Base-by-base conservation (phyloP, 2,329 filamentous ascomycete species). In the Pyrenophora seminiperda region DNA sequence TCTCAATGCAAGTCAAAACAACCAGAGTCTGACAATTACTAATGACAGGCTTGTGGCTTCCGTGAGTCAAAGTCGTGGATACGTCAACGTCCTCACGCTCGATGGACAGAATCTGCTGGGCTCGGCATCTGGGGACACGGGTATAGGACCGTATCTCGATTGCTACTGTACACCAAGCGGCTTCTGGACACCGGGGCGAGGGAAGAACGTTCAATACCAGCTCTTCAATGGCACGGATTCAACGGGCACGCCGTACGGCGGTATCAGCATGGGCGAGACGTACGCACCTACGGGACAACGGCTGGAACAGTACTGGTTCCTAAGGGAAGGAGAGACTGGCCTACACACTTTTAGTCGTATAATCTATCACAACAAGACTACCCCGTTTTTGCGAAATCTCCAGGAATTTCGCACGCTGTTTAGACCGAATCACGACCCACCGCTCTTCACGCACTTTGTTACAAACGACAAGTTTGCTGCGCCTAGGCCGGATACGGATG, bases 281-380 rank as follows among this genome's bases (percentile, higher is more conserved):
- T 86, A 84, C 60, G 74, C 77, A 0, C 73, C 76, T 0, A 85
- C 83, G 0, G 82, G 83, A 2, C 83, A 86, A 61, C 61, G 80
- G 5, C 73, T 87, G 13, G 79, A 86, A 59, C 83, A 86, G 61
- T 87, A 86, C 66, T 87, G 82, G 81, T 87, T 87, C 58, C 70
- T 87, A 2, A 75, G 81, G 9, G 83, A 85, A 36, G 80, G 80
- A 1, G 84, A 87, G 65, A 86, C 84, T 0, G 84, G 84, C 0
- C 65, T 86, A 29, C 84, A 87, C 60, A 80, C 78, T 0, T 87
- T 86, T 67, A 81, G 77, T 49, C 78, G 83, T n/a, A 67, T 85
- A 7, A 76, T 78, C 1, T 87, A 87, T 57, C 73, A 82, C 65
- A 86, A 85, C 62, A 76, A 79, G 49, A 79, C 78, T 0, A 79